Percentiles rank a stretch among this genome's conserved stretches.
These are phyloP conservation scores for Cladophialophora psammophila DNA, from an alignment of 2,329 filamentous ascomycete species.

Conservation along the genomic window DNA sequence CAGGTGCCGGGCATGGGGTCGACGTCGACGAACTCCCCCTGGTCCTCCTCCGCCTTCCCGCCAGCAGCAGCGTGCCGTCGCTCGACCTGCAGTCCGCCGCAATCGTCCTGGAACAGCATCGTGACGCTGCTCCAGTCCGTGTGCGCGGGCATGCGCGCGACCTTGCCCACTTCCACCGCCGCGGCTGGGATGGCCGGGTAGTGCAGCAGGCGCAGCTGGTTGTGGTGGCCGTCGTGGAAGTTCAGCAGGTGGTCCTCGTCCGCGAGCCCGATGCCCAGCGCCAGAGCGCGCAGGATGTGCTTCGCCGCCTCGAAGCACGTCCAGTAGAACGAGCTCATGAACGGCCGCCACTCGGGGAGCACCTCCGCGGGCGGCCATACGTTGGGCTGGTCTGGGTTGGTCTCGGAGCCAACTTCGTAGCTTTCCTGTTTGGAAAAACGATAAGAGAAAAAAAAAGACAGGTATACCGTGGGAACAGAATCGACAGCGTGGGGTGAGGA, in stretches of 20 bases:
- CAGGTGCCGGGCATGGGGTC: conserved; percentile 49
- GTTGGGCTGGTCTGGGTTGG: conserved; percentile 56
- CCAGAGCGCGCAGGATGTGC: conserved; percentile 54
- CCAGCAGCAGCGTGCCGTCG: conserved; percentile 43
- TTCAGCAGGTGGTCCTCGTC: conserved; percentile 55
- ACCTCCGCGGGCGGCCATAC: conserved; percentile 57
- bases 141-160: conserved; percentile 61
- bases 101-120: conserved; percentile 62
- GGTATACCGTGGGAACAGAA: too few relatives aligned
- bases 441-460: too few relatives aligned
- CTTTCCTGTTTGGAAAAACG: conserved; percentile 51
- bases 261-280: conserved; percentile 54
- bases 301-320: conserved; percentile 61
- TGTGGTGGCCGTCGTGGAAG: conserved; percentile 63
- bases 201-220: conserved; percentile 68
- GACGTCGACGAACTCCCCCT: conserved; percentile 52
- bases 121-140: conserved; percentile 64
- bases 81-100: conserved; percentile 61
- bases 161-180: conserved; percentile 50
- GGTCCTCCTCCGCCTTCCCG: too few relatives aligned
- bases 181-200: conserved; percentile 60
- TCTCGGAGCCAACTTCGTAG: conserved; percentile 61
- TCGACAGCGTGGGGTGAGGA: too few relatives aligned
- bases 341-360: conserved; percentile 57
- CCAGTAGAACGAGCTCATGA: conserved; percentile 60